A percentile compares a stretch with the other conserved stretches of the same genome.
phyloP scores from a whole-genome alignment of 2,329 filamentous ascomycete genomes.

The Capronia americana region DNA sequence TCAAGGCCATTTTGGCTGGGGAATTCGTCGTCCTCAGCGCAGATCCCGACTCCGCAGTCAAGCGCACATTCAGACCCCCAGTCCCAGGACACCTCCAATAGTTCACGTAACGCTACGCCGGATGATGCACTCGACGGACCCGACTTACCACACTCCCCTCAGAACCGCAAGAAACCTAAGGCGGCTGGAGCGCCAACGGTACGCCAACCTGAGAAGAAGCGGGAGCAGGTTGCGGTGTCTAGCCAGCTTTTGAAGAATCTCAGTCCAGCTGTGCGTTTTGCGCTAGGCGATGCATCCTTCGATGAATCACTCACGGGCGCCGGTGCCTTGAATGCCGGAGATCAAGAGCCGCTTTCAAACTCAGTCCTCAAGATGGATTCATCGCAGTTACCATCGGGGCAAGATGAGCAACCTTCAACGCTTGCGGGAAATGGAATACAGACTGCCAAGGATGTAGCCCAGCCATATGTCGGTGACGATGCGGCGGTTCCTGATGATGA shows the following conservation, averaged over 20 bases:
- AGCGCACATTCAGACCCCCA: conserved; percentile 22
- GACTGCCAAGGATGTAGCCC: not conserved
- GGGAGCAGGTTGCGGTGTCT: not conserved
- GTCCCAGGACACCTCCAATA: conserved; percentile 9
- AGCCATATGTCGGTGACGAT: not conserved
- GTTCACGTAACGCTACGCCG: conserved; percentile 13
- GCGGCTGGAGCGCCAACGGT: not conserved
- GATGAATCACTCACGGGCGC: not conserved
- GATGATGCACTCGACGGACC: not conserved
- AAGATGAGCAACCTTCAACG: not conserved
- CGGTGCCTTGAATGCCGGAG: not conserved
- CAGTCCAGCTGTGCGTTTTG: not conserved
- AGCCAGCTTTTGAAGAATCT: no score
- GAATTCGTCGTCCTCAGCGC: conserved; percentile 10
- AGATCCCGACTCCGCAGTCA: conserved; percentile 27
- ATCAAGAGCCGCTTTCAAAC: not conserved
- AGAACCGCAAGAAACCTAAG: not conserved
- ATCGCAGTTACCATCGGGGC: not conserved
- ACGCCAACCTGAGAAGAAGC: not conserved
- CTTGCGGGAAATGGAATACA: not conserved
- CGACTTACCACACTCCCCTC: not conserved
- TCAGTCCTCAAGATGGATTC: not conserved
- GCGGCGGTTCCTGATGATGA: not conserved
- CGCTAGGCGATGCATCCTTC: not conserved
- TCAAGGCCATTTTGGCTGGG: conserved; percentile 1